Conservation (phyloP, 768 basidiomycete species). For the Cyclocybe cylindracea region DNA sequence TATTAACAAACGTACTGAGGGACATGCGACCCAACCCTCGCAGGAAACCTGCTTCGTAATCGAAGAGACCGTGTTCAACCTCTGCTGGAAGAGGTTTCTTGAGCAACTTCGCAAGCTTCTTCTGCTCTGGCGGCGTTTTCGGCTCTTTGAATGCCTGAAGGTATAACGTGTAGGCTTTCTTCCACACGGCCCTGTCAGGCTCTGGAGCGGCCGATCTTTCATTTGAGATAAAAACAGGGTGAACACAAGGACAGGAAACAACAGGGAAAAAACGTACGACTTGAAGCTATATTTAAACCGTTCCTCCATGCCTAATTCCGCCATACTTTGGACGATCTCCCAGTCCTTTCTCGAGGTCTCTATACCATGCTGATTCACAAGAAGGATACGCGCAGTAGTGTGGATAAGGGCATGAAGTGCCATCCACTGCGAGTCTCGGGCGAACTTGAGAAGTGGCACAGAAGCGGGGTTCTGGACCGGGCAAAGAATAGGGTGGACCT, state of each 20-base stretch:
- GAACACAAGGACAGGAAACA: conserved; percentile 3
- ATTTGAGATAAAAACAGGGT: neutral
- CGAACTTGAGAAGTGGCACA: conserved; percentile 58
- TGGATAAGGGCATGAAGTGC: conserved; percentile 73
- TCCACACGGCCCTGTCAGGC: conserved; percentile 70
- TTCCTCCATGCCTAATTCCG: conserved; percentile 78
- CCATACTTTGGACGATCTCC: conserved; percentile 59
- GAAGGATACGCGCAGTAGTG: conserved; percentile 62
- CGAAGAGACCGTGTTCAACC: conserved; percentile 63
- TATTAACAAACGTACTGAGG: conserved; percentile 56
- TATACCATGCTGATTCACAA: conserved; percentile 51
- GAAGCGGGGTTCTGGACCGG: conserved; percentile 73
- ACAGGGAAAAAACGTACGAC: conserved; percentile 30
- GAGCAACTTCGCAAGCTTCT: conserved; percentile 57
- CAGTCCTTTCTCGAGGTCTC: conserved; percentile 50
- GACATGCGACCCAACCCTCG: conserved; percentile 75
- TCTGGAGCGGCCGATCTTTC: conserved; percentile 34
- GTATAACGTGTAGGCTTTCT: conserved; percentile 59
- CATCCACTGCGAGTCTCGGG: conserved; percentile 67
- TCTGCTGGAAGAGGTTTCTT: conserved; percentile 48
- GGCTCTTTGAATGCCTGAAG: conserved; percentile 67
- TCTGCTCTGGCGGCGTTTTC: conserved; percentile 45
- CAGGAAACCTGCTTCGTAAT: conserved; percentile 70
- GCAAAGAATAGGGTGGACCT: conserved; percentile 73
- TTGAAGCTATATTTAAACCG: conserved; percentile 53